A percentile compares a stretch with the other conserved stretches of the same genome.
phyloP scores from a whole-genome alignment of 2,329 filamentous ascomycete genomes.

The Camillea tinctor region DNA sequence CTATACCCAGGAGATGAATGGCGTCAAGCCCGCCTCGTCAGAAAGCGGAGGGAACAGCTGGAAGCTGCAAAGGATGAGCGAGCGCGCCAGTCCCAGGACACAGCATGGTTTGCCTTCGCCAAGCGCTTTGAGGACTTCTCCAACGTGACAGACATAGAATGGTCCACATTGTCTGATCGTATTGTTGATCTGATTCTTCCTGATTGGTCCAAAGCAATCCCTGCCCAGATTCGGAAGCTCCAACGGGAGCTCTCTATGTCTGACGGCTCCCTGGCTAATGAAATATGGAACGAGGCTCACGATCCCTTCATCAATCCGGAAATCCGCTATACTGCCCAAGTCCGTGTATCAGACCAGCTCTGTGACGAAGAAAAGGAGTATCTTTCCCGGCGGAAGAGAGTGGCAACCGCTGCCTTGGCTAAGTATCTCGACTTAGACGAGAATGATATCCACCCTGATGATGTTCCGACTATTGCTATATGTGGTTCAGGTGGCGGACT shows the following conservation, averaged over 20 bases:
- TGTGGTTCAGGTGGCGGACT: slow-evolving; percentile 92
- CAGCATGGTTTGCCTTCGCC: slow-evolving; percentile 50
- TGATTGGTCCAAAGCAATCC: slow-evolving; percentile 76
- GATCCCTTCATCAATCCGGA: slow-evolving; percentile 84
- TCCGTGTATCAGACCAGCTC: slow-evolving; percentile 77
- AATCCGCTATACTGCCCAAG: slow-evolving; percentile 75
- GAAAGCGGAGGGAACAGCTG: slow-evolving; percentile 10
- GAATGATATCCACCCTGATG: slow-evolving; percentile 82
- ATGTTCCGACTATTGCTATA: slow-evolving; percentile 90
- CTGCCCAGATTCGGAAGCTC: slow-evolving; percentile 75
- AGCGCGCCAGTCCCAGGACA: slow-evolving; percentile 16
- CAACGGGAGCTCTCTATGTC: slow-evolving; percentile 85
- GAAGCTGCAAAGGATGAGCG: slow-evolving; percentile 13
- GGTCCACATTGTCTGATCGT: slow-evolving; percentile 52
- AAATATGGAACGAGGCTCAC: slow-evolving; percentile 90
- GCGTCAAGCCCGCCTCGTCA: slow-evolving; percentile 22
- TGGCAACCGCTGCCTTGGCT: slow-evolving; percentile 72
- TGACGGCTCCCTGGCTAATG: slow-evolving; percentile 82
- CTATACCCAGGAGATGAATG: slow-evolving; percentile 40
- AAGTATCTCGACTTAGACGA: slow-evolving; percentile 78
- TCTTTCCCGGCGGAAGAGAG: slow-evolving; percentile 63
- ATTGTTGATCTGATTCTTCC: slow-evolving; percentile 74
- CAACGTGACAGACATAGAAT: slow-evolving; percentile 53
- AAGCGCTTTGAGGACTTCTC: slow-evolving; percentile 53
- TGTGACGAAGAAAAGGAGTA: slow-evolving; percentile 83